phyloP scores from a whole-genome alignment of 345 rosid genomes.

The Lepidium sativum region DNA sequence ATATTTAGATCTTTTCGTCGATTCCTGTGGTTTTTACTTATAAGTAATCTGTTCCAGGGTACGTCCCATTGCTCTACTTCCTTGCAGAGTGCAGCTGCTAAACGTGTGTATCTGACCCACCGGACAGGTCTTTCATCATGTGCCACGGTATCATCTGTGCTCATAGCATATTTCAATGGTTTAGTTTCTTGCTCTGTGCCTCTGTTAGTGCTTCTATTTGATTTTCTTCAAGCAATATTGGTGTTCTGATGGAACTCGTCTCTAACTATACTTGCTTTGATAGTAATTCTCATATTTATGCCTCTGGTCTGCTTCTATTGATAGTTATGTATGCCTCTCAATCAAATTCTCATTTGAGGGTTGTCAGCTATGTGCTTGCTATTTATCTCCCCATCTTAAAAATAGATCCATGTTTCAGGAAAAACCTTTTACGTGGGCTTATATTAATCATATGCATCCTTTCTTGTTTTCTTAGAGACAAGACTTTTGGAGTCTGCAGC shows the following conservation, averaged over 20 bases:
- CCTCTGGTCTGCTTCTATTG: not conserved
- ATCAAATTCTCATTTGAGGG: not conserved
- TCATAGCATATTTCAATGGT: conserved; percentile 15
- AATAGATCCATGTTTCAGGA: not conserved
- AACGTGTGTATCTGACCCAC: conserved; percentile 31
- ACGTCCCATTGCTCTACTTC: not conserved
- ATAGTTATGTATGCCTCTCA: not conserved
- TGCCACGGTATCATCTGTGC: conserved; percentile 42
- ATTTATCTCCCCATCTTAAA: not conserved
- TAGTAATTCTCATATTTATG: not conserved
- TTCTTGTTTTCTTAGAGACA: conserved; percentile 38
- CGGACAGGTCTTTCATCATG: conserved; percentile 41
- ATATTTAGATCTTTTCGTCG: too few relatives aligned
- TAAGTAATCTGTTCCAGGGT: not conserved
- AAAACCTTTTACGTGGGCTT: not conserved
- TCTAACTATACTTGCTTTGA: not conserved
- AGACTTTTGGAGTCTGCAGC: conserved; percentile 55
- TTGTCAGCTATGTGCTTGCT: not conserved
- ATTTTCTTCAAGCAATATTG: not conserved
- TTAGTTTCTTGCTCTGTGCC: conserved; percentile 7
- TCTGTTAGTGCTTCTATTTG: not conserved
- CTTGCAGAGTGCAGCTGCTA: conserved; percentile 35
- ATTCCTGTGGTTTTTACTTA: too few relatives aligned
- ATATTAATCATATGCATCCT: not conserved
- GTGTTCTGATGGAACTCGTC: not conserved